Evolutionary conservation across 1,139 yeast genomes (phyloP), one percentile per base, ranked within the genome.

Genomic region (Zygotorulaspora mrakii): DNA sequence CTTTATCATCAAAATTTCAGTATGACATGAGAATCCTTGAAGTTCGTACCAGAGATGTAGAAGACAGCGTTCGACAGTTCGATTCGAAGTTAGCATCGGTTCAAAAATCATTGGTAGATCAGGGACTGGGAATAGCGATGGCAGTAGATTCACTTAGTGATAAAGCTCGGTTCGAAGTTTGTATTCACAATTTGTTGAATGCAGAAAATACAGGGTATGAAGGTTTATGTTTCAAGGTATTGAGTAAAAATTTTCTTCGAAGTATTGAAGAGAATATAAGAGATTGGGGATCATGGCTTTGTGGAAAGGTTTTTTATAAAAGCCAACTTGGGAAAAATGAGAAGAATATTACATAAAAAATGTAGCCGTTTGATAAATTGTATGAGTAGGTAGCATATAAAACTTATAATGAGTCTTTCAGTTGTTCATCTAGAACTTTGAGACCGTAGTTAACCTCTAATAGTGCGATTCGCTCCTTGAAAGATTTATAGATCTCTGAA

Each of bases 11-110:
- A 17, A 70, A 94, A 47, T 67, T 91, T 43, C 75, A 79, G 40
- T 91, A 89, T 59, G 96, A 91, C 56, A 72, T 87, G 17, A 67
- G 94, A 42, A 72, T 86, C 37, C 70, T 91, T 16, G 74, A 74
- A 29, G 79, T 81, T 40, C 77, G 91, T 52, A 74, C 89, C 41
- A 76, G 79, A 41, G 97, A 91, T 56, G 80, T 88, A 17, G 95
- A 86, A 50, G 87, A 83, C 28, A 76, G 82, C 42, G 72, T 83
- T 46, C 72, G 76, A 39, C 62, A 70, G 18, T 73, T 74, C 69
- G 65, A 71, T 55, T 37, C 64, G 49, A 63, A 72, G 57, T 57
- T 73, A 57, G 52, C 62, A n/a, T 51, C 59, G 2, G 49, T 70
- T 40, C 70, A 68, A 43, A 48, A 54, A 5, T 38, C 53, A 5